Evolutionary conservation across 176 grass and related monocot genomes (phyloP), one percentile per base, ranked within the genome.

Genomic region (Rhipidocladum racemiflorum): DNA sequence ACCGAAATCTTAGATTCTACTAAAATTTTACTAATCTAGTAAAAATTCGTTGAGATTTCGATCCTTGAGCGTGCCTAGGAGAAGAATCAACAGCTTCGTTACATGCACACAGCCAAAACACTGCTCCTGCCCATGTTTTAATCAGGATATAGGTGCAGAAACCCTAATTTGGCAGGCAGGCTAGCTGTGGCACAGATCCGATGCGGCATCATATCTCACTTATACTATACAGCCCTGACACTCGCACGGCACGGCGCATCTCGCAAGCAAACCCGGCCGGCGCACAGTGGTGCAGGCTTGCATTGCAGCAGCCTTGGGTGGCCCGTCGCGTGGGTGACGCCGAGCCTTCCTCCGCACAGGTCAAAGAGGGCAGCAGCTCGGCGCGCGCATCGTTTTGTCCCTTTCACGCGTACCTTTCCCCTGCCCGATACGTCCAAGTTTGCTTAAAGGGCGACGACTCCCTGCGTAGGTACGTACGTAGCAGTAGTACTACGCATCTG

Each of bases 371-470:
- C 16, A 29, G 18, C 38, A 18, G 17, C 23, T 62, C 12, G 23
- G 51, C 53, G 32, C 35, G 63, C 9, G 36, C 71, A 42, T 56
- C 71, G 81, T 84, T 84, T 67, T 84, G 81, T 84, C 81, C 81
- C 71, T 76, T 65, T 75, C 61, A 75, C 60, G 45, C 57, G 29
- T 13, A 63, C 21, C 69, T 49, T 71, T 28, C 12, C 44, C 20
- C 57, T 65, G 56, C 56, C 28, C 29, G 68, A 81, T 81, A 81
- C 66, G 38, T 81, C 66, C 36, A 28, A 60, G 67, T 3, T 23
- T 27, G 76, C 10, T 13, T 6, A 12, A 44, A 44, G 29, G 23
- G 14, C 3, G 25, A 62, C 24, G 60, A 28, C 24, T 21, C 39
- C 42, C 27, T 17, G 24, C 13, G 66, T 15, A 43, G 15, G 23